phyloP scores from a whole-genome alignment of 177 flowering plant genomes.

The Vitis hybrid region DNA sequence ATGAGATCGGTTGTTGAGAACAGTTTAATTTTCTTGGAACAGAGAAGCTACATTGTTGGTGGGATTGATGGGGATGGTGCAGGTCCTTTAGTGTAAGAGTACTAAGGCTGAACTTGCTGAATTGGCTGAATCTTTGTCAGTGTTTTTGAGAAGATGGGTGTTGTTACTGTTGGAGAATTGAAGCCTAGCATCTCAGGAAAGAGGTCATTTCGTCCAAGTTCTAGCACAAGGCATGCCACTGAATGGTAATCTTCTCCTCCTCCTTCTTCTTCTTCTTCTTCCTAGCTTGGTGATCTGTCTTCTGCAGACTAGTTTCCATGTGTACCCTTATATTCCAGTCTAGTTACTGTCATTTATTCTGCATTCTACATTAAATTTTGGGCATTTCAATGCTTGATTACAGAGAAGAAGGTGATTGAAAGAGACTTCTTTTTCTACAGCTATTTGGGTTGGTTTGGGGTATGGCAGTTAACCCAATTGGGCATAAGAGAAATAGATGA shows the following conservation, averaged over 20 bases:
- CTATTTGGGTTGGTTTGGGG: too few species aligned
- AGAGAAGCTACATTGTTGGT: slow-evolving; percentile 1
- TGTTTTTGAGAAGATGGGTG: slow-evolving; percentile 47
- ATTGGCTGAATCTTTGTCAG: slow-evolving; percentile 1
- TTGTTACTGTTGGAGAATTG: slow-evolving; percentile 57
- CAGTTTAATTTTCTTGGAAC: slow-evolving; percentile 8
- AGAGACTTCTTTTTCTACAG: too few species aligned
- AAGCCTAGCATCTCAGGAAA: slow-evolving; percentile 74
- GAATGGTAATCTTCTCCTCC: slow-evolving; percentile 62
- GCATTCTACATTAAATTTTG: too few species aligned
- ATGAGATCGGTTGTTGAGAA: slow-evolving; percentile 4
- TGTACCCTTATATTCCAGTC: too few species aligned
- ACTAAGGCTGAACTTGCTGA: slow-evolving; percentile 10
- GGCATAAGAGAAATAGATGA: too few species aligned
- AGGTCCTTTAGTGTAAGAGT: slow-evolving; percentile 11
- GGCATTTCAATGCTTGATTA: too few species aligned
- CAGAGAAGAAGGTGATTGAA: too few species aligned
- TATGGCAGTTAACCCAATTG: too few species aligned
- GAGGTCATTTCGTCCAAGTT: slow-evolving; percentile 71
- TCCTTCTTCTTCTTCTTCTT: not conserved
- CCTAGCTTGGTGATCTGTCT: not conserved
- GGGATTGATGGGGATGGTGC: slow-evolving; percentile 2
- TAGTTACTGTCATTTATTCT: too few species aligned
- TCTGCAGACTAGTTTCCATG: too few species aligned
- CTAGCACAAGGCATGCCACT: slow-evolving; percentile 58